These are phyloP conservation scores for Vitis rotundifolia DNA, from an alignment of 164 flowering plant genomes.

Conservation along the genomic window DNA sequence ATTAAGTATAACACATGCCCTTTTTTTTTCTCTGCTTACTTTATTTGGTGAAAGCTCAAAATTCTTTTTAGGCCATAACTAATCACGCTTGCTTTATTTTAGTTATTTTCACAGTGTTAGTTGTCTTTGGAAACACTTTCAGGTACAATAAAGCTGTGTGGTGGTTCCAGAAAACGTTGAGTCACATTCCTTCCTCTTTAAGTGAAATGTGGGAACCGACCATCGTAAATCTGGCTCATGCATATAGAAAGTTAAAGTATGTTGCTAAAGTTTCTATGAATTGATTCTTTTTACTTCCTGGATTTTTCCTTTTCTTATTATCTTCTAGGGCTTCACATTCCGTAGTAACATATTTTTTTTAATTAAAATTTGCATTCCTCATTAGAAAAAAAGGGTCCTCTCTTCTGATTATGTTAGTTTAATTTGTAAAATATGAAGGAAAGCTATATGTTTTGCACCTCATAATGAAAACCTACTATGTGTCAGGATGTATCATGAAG, in stretches of 20 bases:
- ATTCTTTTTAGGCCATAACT: background rate
- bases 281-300: background rate
- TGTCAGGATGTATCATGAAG: constrained; percentile 78
- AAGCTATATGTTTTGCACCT: too few relatives aligned
- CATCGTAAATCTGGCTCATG: constrained; percentile 90
- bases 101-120: background rate
- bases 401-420: background rate
- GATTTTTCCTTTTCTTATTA: background rate
- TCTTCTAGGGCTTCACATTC: background rate
- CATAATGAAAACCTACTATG: background rate
- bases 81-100: background rate
- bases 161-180: constrained; percentile 92
- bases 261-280: constrained; percentile 16
- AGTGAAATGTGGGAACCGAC: constrained; percentile 97
- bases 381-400: background rate
- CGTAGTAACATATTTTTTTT: too few relatives aligned
- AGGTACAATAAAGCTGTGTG: constrained; percentile 84
- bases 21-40: too few relatives aligned
- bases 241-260: constrained; percentile 82
- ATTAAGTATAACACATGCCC: background rate
- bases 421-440: too few relatives aligned
- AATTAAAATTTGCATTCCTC: background rate
- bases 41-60: too few relatives aligned
- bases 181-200: constrained; percentile 63
- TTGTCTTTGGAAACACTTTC: constrained; percentile 16